Conservation (phyloP, 2,329 filamentous ascomycete genomes). For the Lachnum nothofagi region DNA sequence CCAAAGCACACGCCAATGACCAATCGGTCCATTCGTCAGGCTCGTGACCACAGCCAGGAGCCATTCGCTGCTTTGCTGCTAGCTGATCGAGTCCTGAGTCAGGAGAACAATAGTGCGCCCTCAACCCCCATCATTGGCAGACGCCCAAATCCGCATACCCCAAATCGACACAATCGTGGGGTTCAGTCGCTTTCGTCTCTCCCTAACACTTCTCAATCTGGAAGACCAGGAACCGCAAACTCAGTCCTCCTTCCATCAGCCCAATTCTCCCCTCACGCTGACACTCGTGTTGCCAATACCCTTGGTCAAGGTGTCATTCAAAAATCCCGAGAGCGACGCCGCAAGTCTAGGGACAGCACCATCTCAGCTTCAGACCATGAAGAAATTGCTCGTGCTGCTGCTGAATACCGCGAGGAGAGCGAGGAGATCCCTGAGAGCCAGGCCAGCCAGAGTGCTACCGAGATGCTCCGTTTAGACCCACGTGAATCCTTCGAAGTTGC, state of each 20-base stretch:
- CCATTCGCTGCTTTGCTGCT: slow-evolving; percentile 72
- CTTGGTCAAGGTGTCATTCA: slow-evolving; percentile 22
- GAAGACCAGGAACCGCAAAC: slow-evolving; percentile 41
- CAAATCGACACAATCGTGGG: slow-evolving; percentile 64
- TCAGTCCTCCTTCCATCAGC: slow-evolving; percentile 56
- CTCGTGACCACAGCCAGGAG: slow-evolving; percentile 50
- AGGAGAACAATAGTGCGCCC: slow-evolving; percentile 69
- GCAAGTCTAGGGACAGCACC: slow-evolving; percentile 77
- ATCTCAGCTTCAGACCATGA: slow-evolving; percentile 63
- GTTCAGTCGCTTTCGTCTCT: slow-evolving; percentile 81
- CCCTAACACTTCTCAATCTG: slow-evolving; percentile 65
- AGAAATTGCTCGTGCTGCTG: slow-evolving; percentile 50
- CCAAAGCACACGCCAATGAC: slow-evolving; percentile 48
- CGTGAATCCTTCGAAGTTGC: slow-evolving; percentile 36
- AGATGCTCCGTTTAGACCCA: slow-evolving; percentile 61
- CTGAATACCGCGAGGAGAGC: slow-evolving; percentile 40
- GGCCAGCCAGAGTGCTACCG: slow-evolving; percentile 71
- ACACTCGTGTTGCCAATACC: slow-evolving; percentile 44
- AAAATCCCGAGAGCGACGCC: slow-evolving; percentile 53
- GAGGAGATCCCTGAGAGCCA: slow-evolving; percentile 68
- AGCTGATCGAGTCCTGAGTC: slow-evolving; percentile 69
- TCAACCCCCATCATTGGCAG: slow-evolving; percentile 52
- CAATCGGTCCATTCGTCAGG: slow-evolving; percentile 30
- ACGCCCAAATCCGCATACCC: slow-evolving; percentile 39
- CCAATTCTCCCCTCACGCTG: slow-evolving; percentile 57